A percentile compares a stretch with the other conserved stretches of the same genome.
These are phyloP conservation scores for Leishmania arabica DNA, from an alignment of 208 protist genomes.

Conservation along the genomic window DNA sequence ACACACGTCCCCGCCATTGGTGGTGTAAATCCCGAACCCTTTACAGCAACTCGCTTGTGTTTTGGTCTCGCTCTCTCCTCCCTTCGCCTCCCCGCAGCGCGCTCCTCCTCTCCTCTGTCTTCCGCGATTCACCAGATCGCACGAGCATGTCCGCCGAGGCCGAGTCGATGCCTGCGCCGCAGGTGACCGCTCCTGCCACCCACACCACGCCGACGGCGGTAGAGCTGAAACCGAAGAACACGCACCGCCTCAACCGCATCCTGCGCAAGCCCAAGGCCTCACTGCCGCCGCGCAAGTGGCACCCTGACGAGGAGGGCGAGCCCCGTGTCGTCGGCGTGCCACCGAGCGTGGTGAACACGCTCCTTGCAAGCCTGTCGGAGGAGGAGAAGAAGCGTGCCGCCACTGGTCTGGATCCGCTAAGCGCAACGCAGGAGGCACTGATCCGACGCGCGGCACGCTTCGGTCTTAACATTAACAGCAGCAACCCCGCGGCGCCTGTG, in stretches of 20 bases:
- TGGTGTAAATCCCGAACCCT: neutral
- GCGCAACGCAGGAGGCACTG: conserved; percentile 64
- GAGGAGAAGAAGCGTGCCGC: conserved; percentile 58
- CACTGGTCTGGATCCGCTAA: conserved; percentile 60
- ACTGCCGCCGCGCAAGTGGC: conserved; percentile 64
- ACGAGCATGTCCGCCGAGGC: conserved; percentile 22
- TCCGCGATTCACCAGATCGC: neutral
- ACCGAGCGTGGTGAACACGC: conserved; percentile 31
- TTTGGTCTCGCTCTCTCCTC: neutral
- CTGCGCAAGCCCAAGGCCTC: conserved; percentile 79
- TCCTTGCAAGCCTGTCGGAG: conserved; percentile 55
- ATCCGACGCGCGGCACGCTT: conserved; percentile 74
- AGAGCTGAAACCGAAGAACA: conserved; percentile 72
- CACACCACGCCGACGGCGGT: conserved; percentile 6
- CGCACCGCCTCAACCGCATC: conserved; percentile 82
- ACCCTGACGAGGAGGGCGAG: conserved; percentile 13
- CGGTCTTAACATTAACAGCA: conserved; percentile 37
- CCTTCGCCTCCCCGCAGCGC: neutral
- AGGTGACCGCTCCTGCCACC: conserved; percentile 4
- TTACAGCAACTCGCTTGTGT: neutral
- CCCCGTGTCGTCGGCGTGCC: conserved; percentile 42
- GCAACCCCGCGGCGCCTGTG: conserved; percentile 22
- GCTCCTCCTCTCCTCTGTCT: neutral
- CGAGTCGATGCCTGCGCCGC: conserved; percentile 2
- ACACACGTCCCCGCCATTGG: neutral